Percentiles rank a stretch among this genome's conserved stretches.
These are phyloP conservation scores for Botrytis deweyae DNA, from an alignment of 2,329 filamentous ascomycete species.

Conservation along the genomic window DNA sequence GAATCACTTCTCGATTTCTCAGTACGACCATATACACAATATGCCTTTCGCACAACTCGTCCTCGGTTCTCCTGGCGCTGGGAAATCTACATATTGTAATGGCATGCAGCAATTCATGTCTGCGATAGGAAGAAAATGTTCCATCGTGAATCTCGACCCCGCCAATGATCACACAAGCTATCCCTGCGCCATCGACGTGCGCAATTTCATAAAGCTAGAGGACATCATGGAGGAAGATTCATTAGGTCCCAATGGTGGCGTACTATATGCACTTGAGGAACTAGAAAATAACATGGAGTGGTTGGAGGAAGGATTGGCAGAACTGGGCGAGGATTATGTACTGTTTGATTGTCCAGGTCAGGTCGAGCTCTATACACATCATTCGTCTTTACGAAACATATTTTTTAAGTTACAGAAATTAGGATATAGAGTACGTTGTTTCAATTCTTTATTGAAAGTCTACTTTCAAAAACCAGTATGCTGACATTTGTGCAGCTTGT, in stretches of 20 bases:
- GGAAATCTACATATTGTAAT: conserved; percentile 98
- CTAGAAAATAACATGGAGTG: conserved; percentile 92
- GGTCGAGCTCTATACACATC: conserved; percentile 95
- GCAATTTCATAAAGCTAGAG: conserved; percentile 83
- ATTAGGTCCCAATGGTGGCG: conserved; percentile 87
- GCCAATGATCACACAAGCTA: conserved; percentile 94
- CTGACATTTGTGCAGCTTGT: conserved; percentile 65
- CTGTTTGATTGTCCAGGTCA: conserved; percentile 96
- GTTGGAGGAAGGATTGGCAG: conserved; percentile 77
- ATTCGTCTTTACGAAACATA: conserved; percentile 86
- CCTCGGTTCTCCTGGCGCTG: conserved; percentile 89
- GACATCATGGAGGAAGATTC: conserved; percentile 92
- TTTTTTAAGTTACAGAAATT: conserved; percentile 88
- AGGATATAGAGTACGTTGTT: conserved; percentile 75
- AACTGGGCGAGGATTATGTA: conserved; percentile 85
- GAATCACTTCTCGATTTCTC: not conserved
- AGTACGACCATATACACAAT: not conserved
- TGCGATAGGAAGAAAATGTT: conserved; percentile 92
- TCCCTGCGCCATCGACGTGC: conserved; percentile 85
- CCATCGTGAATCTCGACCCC: conserved; percentile 93
- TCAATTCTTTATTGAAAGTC: conserved; percentile 11
- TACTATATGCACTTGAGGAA: conserved; percentile 92
- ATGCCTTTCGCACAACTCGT: conserved; percentile 58
- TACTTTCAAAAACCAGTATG: conserved; percentile 13
- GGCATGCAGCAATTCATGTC: conserved; percentile 98